A percentile compares a stretch with the other conserved stretches of the same genome.
Evolutionary conservation across 176 grass and related monocot species (phyloP).

Genomic region (Tillandsia fasciculata): DNA sequence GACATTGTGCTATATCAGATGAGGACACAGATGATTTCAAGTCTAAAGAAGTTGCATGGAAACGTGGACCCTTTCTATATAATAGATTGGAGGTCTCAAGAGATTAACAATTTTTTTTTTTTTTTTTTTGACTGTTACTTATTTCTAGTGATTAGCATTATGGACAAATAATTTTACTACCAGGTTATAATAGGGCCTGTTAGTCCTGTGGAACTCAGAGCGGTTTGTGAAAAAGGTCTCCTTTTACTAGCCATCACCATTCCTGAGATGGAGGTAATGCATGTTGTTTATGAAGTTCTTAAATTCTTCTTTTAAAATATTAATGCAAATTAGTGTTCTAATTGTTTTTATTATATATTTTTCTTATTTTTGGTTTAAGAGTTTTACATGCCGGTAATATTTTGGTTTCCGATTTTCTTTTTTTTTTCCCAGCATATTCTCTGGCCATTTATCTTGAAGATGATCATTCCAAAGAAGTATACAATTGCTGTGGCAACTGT

Average conservation of each 20-base stretch:
- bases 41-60: conserved; percentile 30
- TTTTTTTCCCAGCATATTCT: conserved; percentile 66
- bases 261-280: conserved; percentile 96
- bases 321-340: background rate
- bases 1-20: conserved; percentile 72
- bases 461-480: conserved; percentile 89
- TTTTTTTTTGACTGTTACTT: background rate
- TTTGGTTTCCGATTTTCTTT: conserved; percentile 3
- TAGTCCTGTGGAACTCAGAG: conserved; percentile 72
- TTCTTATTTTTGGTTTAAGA: too few species aligned
- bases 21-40: conserved; percentile 49
- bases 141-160: conserved; percentile 12
- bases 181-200: conserved; percentile 60
- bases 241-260: conserved; percentile 97
- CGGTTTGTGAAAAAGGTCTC: conserved; percentile 86
- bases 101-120: conserved; percentile 12
- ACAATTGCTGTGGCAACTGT: conserved; percentile 84
- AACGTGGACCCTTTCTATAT: conserved; percentile 71
- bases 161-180: conserved; percentile 7
- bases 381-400: too few species aligned
- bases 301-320: background rate
- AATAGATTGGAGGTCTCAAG: conserved; percentile 65
- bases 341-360: background rate
- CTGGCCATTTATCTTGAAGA: conserved; percentile 94
- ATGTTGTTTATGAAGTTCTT: too few species aligned